Conservation (phyloP, 495 filamentous ascomycete species). For the Hypoxylon cercidicola region DNA sequence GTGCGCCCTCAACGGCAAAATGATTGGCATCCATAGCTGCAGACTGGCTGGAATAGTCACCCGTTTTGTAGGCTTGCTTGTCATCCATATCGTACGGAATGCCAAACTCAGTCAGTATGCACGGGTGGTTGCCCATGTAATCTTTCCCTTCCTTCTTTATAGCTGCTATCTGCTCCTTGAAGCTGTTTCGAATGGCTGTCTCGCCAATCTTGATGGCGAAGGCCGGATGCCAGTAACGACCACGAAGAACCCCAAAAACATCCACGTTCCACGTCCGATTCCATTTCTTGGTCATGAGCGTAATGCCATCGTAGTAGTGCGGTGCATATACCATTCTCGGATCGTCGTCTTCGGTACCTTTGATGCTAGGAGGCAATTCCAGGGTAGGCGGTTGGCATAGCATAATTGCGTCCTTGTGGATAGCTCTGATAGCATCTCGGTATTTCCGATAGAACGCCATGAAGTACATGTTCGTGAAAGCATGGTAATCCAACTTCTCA, state of each 20-base stretch:
- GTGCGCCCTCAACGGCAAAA: constrained; percentile 86
- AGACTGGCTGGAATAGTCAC: constrained; percentile 92
- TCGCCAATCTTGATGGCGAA: constrained; percentile 95
- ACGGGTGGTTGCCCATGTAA: constrained; percentile 89
- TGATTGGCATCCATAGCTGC: constrained; percentile 98
- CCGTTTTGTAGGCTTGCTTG: constrained; percentile 93
- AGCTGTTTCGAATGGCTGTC: constrained; percentile 93
- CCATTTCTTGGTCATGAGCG: constrained; percentile 98
- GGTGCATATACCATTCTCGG: constrained; percentile 90
- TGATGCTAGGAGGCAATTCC: constrained; percentile 88
- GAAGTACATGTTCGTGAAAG: constrained; percentile 90
- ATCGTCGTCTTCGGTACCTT: constrained; percentile 89
- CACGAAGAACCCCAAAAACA: constrained; percentile 89
- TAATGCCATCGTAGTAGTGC: constrained; percentile 97
- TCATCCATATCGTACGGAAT: constrained; percentile 99
- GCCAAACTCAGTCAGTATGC: constrained; percentile 93
- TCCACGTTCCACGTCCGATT: constrained; percentile 97
- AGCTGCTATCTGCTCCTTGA: constrained; percentile 88
- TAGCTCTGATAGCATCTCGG: constrained; percentile 72
- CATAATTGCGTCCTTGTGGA: constrained; percentile 84
- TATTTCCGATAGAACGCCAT: constrained; percentile 85
- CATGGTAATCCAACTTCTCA: constrained; percentile 76
- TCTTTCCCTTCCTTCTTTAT: constrained; percentile 90
- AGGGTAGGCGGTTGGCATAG: constrained; percentile 92
- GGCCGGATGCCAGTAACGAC: constrained; percentile 84